Evolutionary conservation across 495 filamentous ascomycete species (phyloP).

Genomic region (Penicillium longicatenatum): DNA sequence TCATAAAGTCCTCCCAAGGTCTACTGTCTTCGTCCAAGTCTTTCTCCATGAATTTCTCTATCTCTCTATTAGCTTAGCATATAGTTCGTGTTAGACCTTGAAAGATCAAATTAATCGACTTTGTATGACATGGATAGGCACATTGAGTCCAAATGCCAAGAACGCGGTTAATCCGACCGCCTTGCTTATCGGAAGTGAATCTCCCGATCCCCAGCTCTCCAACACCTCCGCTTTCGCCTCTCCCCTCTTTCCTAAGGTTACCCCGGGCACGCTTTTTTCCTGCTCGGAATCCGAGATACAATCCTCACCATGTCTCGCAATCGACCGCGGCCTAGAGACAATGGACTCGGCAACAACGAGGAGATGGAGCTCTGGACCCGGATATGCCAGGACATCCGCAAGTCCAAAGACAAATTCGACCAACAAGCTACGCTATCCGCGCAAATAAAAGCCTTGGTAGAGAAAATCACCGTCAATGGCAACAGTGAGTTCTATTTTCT

Average conservation of each 20-base stretch:
- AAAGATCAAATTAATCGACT: too few relatives aligned
- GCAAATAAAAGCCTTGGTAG: conserved; percentile 57
- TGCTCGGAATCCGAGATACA: not conserved
- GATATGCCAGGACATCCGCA: conserved; percentile 58
- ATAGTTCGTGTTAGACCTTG: too few relatives aligned
- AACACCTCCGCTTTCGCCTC: conserved; percentile 5
- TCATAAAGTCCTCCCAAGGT: too few relatives aligned
- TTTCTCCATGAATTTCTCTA: too few relatives aligned
- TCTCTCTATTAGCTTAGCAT: too few relatives aligned
- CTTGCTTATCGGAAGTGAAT: conserved; percentile 11
- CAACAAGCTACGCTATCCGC: conserved; percentile 50
- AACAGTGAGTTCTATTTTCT: conserved; percentile 40
- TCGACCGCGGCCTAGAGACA: conserved; percentile 48
- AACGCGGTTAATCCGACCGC: conserved; percentile 21
- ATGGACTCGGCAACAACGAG: conserved; percentile 57
- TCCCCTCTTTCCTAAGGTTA: not conserved
- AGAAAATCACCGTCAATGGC: conserved; percentile 46
- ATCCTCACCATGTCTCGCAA: conserved; percentile 43
- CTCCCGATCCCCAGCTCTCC: conserved; percentile 3
- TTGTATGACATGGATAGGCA: too few relatives aligned
- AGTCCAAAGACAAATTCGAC: conserved; percentile 63
- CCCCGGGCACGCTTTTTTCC: not conserved
- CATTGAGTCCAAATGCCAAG: not conserved
- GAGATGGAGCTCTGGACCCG: conserved; percentile 66
- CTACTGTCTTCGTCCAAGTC: too few relatives aligned